A percentile compares a stretch with the other conserved stretches of the same genome.
Conservation (phyloP, 768 basidiomycete genomes). For the Amanita fuliginea region DNA sequence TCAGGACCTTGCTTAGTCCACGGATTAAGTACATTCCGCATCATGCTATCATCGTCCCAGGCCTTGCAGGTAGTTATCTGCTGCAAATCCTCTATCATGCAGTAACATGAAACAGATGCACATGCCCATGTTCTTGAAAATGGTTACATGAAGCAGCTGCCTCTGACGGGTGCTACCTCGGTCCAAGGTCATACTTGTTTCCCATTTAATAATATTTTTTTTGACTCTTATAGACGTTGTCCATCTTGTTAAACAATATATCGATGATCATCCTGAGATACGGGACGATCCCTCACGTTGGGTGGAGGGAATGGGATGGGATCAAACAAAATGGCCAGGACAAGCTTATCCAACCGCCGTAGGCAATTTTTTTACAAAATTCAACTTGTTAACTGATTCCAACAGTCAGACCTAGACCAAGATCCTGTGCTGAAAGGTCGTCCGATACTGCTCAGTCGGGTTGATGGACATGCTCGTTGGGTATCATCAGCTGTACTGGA, state of each 20-base stretch:
- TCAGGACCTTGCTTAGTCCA: background rate
- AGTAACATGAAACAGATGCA: conserved; percentile 37
- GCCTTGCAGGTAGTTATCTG: conserved; percentile 47
- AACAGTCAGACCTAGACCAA: conserved; percentile 59
- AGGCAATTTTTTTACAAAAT: conserved; percentile 10
- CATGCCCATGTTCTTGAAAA: conserved; percentile 74
- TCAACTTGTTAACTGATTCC: background rate
- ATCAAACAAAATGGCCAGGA: conserved; percentile 72
- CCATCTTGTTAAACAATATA: conserved; percentile 44
- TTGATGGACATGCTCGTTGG: conserved; percentile 86
- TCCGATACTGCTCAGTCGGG: conserved; percentile 61
- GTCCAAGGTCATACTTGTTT: conserved; percentile 35
- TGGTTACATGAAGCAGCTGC: conserved; percentile 59
- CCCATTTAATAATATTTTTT: background rate
- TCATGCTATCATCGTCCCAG: conserved; percentile 51
- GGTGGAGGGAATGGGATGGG: conserved; percentile 90
- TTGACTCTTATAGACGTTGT: conserved; percentile 40
- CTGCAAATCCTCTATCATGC: background rate
- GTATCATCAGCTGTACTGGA: conserved; percentile 67
- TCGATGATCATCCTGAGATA: conserved; percentile 46
- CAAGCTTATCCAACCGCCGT: conserved; percentile 66
- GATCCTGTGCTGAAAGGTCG: conserved; percentile 59
- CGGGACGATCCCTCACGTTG: conserved; percentile 43
- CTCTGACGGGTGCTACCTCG: conserved; percentile 46
- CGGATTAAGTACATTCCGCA: conserved; percentile 1